Conservation (phyloP, 192 early-diverging fungal genomes). For the Entomortierella chlamydospora region DNA sequence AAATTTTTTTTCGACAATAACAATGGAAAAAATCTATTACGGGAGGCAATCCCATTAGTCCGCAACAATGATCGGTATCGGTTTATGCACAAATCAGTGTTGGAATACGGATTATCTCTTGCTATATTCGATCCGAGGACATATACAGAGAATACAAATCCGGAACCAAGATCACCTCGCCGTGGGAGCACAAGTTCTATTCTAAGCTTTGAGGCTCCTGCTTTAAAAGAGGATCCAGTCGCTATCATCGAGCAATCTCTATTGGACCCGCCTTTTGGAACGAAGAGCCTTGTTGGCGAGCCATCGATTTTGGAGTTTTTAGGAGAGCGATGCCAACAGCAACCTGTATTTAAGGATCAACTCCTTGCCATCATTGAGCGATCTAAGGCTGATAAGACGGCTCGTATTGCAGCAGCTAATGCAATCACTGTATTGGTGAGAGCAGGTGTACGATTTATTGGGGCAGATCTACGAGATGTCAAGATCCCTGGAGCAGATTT, state of each 20-base stretch:
- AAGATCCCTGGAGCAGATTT: conserved; percentile 12
- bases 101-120: conserved; percentile 2
- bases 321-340: conserved; percentile 2
- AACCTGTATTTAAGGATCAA: conserved; percentile 9
- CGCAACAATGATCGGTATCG: conserved; percentile 10
- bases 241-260: not conserved
- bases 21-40: not conserved
- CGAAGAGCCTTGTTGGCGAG: conserved; percentile 7
- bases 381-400: not conserved
- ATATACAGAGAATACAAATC: not conserved
- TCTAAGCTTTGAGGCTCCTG: not conserved
- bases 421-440: not conserved
- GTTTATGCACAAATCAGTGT: not conserved
- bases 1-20: not conserved
- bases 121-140: conserved; percentile 1
- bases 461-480: too few relatives aligned
- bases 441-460: too few relatives aligned
- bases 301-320: conserved; percentile 10
- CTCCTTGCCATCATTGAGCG: conserved; percentile 7
- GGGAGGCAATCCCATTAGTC: not conserved
- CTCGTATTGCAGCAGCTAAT: conserved; percentile 8
- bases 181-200: not conserved
- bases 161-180: not conserved
- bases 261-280: not conserved
- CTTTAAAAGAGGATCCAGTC: not conserved